Evolutionary conservation across 306 rosid genomes (phyloP).

Genomic region (Crotalaria pallida): DNA sequence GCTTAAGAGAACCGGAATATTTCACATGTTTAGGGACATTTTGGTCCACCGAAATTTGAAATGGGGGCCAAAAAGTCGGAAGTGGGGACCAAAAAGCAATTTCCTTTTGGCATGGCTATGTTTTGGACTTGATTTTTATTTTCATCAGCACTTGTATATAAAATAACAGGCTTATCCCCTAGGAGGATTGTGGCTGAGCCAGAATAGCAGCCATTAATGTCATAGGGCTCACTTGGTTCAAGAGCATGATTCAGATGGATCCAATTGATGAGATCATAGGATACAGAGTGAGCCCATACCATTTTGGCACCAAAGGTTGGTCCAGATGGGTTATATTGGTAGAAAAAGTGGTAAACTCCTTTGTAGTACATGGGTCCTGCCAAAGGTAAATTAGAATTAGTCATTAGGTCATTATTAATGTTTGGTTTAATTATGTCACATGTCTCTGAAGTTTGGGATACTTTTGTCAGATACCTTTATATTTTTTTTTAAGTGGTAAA

Average conservation of each 20-base stretch:
- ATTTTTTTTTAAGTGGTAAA: too few species aligned
- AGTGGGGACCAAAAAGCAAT: too few species aligned
- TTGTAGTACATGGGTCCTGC: conserved; percentile 49
- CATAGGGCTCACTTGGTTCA: conserved; percentile 33
- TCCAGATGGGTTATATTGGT: conserved; percentile 44
- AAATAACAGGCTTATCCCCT: conserved; percentile 27
- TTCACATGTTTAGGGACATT: too few species aligned
- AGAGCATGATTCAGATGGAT: conserved; percentile 26
- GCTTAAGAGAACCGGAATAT: too few species aligned
- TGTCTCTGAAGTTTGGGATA: too few species aligned
- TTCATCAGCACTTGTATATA: conserved; percentile 37
- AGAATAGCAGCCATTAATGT: conserved; percentile 44
- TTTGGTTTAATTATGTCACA: too few species aligned
- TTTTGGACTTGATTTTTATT: conserved; percentile 39
- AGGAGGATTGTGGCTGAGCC: conserved; percentile 48
- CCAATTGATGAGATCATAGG: conserved; percentile 45
- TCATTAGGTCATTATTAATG: too few species aligned
- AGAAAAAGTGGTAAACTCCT: conserved; percentile 55
- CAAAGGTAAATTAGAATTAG: neutral
- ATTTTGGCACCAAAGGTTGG: conserved; percentile 39
- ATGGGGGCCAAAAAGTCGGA: too few species aligned
- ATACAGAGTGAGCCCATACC: conserved; percentile 53
- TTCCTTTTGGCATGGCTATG: conserved; percentile 37
- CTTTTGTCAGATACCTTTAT: too few species aligned
- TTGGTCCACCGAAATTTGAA: too few species aligned